Evolutionary conservation across 2,329 filamentous ascomycete genomes (phyloP).

Genomic region (Fusarium pseudograminearum): DNA sequence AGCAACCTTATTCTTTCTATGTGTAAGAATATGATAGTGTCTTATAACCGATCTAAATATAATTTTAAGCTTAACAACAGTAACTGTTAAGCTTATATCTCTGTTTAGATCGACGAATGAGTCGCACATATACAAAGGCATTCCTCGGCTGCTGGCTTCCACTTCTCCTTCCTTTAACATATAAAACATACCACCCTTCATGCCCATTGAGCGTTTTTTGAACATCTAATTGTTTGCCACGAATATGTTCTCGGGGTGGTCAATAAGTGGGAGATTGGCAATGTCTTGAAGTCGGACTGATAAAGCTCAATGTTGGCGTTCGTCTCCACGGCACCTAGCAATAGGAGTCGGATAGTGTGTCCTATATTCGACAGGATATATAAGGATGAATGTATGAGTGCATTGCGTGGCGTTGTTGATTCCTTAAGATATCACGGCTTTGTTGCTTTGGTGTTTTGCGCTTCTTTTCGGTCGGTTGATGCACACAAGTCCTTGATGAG

Average conservation of each 20-base stretch:
- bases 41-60: too few relatives aligned
- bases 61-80: too few relatives aligned
- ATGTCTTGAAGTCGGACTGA: conserved; percentile 83
- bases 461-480: conserved; percentile 23
- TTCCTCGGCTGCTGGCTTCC: not conserved
- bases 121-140: too few relatives aligned
- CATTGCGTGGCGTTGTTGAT: conserved; percentile 41
- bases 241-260: conserved; percentile 57
- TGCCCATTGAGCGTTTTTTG: not conserved
- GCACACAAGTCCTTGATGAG: conserved; percentile 31
- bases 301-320: conserved; percentile 83
- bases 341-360: conserved; percentile 92
- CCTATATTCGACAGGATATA: conserved; percentile 67
- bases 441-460: conserved; percentile 8
- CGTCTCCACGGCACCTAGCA: conserved; percentile 93
- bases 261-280: conserved; percentile 79
- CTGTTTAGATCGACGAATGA: too few relatives aligned
- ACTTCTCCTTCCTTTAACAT: not conserved
- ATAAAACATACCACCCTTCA: not conserved
- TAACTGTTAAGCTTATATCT: too few relatives aligned
- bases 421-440: conserved; percentile 37
- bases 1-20: not conserved
- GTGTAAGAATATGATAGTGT: too few relatives aligned
- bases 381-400: conserved; percentile 1
- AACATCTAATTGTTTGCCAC: not conserved